A percentile compares a stretch with the other conserved stretches of the same genome.
Evolutionary conservation across 805 yeast species (phyloP).

Genomic region (Pichia exigua): DNA sequence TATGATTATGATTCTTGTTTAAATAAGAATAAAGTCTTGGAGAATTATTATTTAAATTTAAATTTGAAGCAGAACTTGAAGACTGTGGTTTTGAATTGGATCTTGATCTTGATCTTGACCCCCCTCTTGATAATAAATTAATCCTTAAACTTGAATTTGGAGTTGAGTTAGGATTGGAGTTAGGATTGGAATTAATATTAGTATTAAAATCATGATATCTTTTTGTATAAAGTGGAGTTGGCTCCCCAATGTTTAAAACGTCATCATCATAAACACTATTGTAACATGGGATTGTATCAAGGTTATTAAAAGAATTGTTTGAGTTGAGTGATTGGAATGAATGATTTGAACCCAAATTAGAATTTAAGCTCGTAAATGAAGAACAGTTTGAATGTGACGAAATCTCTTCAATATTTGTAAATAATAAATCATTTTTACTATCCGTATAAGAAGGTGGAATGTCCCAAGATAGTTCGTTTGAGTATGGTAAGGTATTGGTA

Average conservation of each 20-base stretch:
- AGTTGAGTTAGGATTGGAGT: not conserved
- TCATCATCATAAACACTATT: conserved; percentile 24
- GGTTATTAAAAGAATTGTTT: not conserved
- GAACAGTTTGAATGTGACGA: not conserved
- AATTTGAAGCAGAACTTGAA: not conserved
- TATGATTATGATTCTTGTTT: not conserved
- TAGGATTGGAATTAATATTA: not conserved
- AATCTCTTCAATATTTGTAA: not conserved
- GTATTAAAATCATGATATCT: not conserved
- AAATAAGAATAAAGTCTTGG: not conserved
- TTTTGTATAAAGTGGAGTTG: conserved; percentile 22
- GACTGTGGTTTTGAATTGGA: not conserved
- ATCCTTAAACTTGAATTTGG: not conserved
- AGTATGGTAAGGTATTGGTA: not conserved
- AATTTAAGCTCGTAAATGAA: not conserved
- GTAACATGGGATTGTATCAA: conserved; percentile 21
- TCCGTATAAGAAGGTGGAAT: not conserved
- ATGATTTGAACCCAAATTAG: not conserved
- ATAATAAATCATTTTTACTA: not conserved
- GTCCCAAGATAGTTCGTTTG: not conserved
- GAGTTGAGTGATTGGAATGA: not conserved
- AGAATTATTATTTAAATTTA: not conserved
- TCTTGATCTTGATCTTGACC: not conserved
- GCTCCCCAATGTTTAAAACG: conserved; percentile 14
- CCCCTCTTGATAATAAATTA: not conserved